Evolutionary conservation across 371 early-diverging fungal species (phyloP).

Genomic region (Mortierella sp.): DNA sequence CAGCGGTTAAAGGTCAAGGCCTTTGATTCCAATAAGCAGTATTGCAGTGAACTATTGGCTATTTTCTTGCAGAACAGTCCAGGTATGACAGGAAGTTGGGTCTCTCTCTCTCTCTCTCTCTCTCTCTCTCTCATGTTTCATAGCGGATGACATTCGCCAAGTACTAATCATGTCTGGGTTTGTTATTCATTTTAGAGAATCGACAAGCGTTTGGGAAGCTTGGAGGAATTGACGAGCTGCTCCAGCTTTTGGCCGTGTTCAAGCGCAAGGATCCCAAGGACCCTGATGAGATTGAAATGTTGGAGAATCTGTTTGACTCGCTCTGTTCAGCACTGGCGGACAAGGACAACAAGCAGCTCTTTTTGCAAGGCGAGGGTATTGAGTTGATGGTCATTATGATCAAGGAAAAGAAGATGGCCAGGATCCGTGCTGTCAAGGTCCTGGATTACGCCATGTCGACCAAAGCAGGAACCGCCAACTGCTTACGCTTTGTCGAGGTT

Average conservation of each 20-base stretch:
- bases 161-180: not conserved
- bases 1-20: slow-evolving; percentile 67
- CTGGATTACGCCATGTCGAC: slow-evolving; percentile 85
- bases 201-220: slow-evolving; percentile 69
- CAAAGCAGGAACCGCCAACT: slow-evolving; percentile 61
- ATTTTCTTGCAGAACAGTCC: slow-evolving; percentile 82
- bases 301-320: slow-evolving; percentile 90
- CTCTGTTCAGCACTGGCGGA: slow-evolving; percentile 75
- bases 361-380: slow-evolving; percentile 87
- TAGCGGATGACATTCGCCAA: too few relatives aligned
- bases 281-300: slow-evolving; percentile 86
- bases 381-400: slow-evolving; percentile 91
- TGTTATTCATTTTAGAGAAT: slow-evolving; percentile 58
- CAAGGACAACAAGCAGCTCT: slow-evolving; percentile 71
- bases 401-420: slow-evolving; percentile 81
- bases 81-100: slow-evolving; percentile 60
- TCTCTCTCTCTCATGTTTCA: too few relatives aligned
- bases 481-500: slow-evolving; percentile 80
- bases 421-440: slow-evolving; percentile 88
- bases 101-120: too few relatives aligned
- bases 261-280: slow-evolving; percentile 83
- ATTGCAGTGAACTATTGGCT: slow-evolving; percentile 87
- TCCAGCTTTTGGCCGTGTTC: slow-evolving; percentile 73
- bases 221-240: slow-evolving; percentile 79
- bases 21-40: slow-evolving; percentile 84